Conservation (phyloP, 164 flowering plant genomes). For the Euptelea pleiosperma region DNA sequence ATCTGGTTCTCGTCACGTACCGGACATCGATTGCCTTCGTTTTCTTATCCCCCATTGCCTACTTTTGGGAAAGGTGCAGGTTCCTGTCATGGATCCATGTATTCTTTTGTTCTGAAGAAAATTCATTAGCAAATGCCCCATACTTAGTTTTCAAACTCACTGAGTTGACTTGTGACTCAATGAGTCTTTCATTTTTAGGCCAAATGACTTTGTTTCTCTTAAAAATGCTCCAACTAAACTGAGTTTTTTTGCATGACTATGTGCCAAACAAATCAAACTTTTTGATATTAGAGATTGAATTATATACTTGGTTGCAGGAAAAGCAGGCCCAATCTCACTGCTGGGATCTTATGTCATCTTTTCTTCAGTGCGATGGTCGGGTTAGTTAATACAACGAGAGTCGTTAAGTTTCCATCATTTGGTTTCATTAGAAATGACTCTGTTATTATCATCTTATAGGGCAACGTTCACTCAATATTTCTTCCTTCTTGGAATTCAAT, state of each 20-base stretch:
- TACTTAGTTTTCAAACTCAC: no score
- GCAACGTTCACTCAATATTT: constrained; percentile 60
- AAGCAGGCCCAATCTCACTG: constrained; percentile 54
- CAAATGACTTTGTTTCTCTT: no score
- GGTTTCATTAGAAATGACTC: no score
- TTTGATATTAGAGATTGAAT: no score
- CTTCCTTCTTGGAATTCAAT: constrained; percentile 66
- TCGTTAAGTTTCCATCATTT: no score
- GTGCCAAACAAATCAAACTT: background rate
- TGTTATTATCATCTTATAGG: constrained; percentile 35
- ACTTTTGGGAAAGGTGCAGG: constrained; percentile 61
- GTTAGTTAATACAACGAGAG: constrained; percentile 40
- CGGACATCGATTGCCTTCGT: constrained; percentile 45
- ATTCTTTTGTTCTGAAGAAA: no score
- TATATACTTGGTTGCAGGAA: constrained; percentile 49
- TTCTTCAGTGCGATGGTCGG: constrained; percentile 74
- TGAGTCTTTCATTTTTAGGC: no score
- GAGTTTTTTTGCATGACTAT: no score
- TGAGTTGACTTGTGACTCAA: background rate
- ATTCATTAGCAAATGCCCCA: no score
- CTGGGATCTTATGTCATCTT: constrained; percentile 44
- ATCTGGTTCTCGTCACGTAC: constrained; percentile 53
- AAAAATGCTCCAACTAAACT: no score
- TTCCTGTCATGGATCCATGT: background rate
- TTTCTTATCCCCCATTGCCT: constrained; percentile 65